phyloP scores from a whole-genome alignment of 169 alveolate species.

The Hepatocystis sp. region DNA sequence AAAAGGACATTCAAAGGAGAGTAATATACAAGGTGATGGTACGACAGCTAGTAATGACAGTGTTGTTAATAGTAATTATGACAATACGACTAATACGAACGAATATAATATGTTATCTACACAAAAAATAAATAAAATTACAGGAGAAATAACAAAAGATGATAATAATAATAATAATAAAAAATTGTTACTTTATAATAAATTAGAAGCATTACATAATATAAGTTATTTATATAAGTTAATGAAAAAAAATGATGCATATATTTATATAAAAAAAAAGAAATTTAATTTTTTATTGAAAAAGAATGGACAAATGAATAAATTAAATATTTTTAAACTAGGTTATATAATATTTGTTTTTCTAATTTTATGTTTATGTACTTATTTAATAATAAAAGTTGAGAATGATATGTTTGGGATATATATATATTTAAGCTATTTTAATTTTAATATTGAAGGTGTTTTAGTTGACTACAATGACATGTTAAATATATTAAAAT shows the following conservation, averaged over 20 bases:
- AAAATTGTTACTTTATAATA: constrained; percentile 23
- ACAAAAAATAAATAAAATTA: too few relatives aligned
- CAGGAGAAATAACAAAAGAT: neutral
- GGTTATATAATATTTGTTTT: constrained; percentile 22
- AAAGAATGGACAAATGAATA: neutral
- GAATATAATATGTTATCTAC: too few relatives aligned
- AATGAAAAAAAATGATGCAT: constrained; percentile 68
- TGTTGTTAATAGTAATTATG: too few relatives aligned
- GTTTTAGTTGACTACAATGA: constrained; percentile 39
- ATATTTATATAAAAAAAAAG: constrained; percentile 56
- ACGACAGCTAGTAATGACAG: too few relatives aligned
- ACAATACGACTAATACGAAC: too few relatives aligned
- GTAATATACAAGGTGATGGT: neutral
- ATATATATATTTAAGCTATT: constrained; percentile 45
- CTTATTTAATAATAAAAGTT: constrained; percentile 32
- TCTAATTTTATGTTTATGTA: constrained; percentile 23
- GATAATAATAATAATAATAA: constrained; percentile 4
- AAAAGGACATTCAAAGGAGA: neutral
- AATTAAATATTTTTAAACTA: constrained; percentile 16
- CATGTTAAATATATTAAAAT: constrained; percentile 57
- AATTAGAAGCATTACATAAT: constrained; percentile 24
- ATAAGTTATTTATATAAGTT: constrained; percentile 19
- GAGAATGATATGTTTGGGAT: constrained; percentile 38
- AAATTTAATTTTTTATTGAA: constrained; percentile 43
- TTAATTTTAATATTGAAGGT: constrained; percentile 59